These are phyloP conservation scores for Cytospora leucostoma DNA, from an alignment of 2,329 filamentous ascomycete genomes.

Conservation along the genomic window DNA sequence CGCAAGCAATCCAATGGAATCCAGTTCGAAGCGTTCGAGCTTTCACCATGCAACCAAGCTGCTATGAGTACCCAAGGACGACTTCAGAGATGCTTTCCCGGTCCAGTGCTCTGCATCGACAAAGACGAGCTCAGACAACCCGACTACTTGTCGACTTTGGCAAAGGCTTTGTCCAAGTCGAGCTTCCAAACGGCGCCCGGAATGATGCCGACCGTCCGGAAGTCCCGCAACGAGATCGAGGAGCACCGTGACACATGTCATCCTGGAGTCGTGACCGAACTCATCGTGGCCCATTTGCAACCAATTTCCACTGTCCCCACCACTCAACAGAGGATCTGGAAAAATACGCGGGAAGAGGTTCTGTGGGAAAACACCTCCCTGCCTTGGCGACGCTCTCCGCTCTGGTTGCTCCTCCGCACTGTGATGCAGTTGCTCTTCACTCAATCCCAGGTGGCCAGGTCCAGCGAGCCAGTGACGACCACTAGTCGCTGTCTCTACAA, in stretches of 20 bases:
- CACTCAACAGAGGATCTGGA: slow-evolving; percentile 41
- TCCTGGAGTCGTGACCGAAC: slow-evolving; percentile 54
- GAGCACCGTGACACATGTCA: slow-evolving; percentile 52
- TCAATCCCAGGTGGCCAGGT: neutral
- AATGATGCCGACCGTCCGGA: slow-evolving; percentile 35
- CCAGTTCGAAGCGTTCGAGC: slow-evolving; percentile 39
- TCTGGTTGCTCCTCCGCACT: slow-evolving; percentile 27
- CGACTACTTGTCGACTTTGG: slow-evolving; percentile 31
- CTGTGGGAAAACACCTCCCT: slow-evolving; percentile 38
- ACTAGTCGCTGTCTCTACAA: slow-evolving; percentile 46
- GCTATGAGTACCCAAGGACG: slow-evolving; percentile 37
- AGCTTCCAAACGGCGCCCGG: slow-evolving; percentile 32
- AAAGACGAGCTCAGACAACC: slow-evolving; percentile 20
- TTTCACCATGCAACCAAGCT: slow-evolving; percentile 34
- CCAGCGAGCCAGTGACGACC: neutral
- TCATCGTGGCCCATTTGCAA: slow-evolving; percentile 44
- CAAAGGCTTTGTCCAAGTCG: slow-evolving; percentile 35
- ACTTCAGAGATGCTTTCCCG: slow-evolving; percentile 36
- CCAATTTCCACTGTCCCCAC: slow-evolving; percentile 39
- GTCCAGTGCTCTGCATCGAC: slow-evolving; percentile 29
- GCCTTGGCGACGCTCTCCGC: slow-evolving; percentile 28
- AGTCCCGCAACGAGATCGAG: slow-evolving; percentile 38
- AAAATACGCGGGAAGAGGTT: slow-evolving; percentile 57
- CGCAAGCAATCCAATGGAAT: slow-evolving; percentile 27
- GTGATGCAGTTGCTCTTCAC: slow-evolving; percentile 23